phyloP scores from a whole-genome alignment of 2,329 filamentous ascomycete genomes.

The Phoma sp. region DNA sequence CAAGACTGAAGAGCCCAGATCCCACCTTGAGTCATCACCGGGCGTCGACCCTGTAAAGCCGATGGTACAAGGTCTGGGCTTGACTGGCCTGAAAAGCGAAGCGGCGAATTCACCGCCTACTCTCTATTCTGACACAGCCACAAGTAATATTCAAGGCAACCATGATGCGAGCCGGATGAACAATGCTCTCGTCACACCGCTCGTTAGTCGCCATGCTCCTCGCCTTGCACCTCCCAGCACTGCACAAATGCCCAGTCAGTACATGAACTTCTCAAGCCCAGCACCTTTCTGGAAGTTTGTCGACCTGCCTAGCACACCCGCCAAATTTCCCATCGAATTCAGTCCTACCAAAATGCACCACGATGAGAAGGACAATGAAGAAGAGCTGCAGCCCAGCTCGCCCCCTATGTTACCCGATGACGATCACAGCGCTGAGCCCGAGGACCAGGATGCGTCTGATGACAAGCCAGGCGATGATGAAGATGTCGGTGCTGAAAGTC shows the following conservation, averaged over 20 bases:
- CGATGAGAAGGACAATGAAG: constrained; percentile 41
- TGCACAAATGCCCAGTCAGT: constrained; percentile 79
- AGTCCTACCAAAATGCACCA: constrained; percentile 46
- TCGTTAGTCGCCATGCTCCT: constrained; percentile 74
- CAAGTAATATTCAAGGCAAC: constrained; percentile 37
- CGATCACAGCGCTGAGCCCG: constrained; percentile 32
- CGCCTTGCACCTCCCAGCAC: constrained; percentile 80
- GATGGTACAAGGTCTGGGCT: constrained; percentile 20
- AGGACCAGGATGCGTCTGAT: constrained; percentile 38
- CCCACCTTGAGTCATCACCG: constrained; percentile 40
- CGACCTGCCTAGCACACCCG: constrained; percentile 75
- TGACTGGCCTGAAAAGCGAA: constrained; percentile 40
- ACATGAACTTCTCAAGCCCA: constrained; percentile 84
- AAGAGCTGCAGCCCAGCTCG: constrained; percentile 43
- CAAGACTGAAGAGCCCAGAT: constrained; percentile 30
- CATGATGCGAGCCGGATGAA: constrained; percentile 37
- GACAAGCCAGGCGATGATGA: constrained; percentile 43
- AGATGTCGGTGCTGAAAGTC: constrained; percentile 42
- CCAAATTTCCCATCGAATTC: constrained; percentile 49
- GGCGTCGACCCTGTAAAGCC: constrained; percentile 41
- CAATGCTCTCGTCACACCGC: constrained; percentile 64
- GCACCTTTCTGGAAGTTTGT: constrained; percentile 90
- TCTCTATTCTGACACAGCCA: constrained; percentile 43
- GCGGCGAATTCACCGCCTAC: constrained; percentile 46
- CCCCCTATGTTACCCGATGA: constrained; percentile 40